Base-by-base conservation (phyloP, 2,329 filamentous ascomycete species). In the Scytalidium lignicola region DNA sequence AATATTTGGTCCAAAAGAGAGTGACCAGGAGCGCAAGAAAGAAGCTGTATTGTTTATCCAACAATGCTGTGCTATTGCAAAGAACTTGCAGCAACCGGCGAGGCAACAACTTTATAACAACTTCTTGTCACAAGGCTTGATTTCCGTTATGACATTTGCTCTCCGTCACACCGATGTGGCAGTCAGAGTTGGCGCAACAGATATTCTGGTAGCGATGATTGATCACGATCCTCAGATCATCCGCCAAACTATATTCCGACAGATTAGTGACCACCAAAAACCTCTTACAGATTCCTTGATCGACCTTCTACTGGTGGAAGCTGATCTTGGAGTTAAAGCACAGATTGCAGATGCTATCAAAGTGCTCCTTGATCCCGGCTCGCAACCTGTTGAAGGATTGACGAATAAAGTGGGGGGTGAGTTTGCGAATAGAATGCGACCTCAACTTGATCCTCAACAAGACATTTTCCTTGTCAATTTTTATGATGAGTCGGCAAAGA, bases 191-290 rank as follows among this genome's bases (percentile, higher is more conserved):
- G 95, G 91, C 4, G 93, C 91, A 10, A 96, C 91, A 2, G 93
- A 99, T 58, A 90, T 97, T 28, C 71, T 99, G 44, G 88, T 96
- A 7, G 89, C 90, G 4, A 84, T 97, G 69, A 93, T 99, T 59
- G 93, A 99, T 61, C 91, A 97, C 63, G 93, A 99, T 61, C 87
- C 92, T 2, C 82, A 90, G 59, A 90, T 96, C 86, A 92, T 99
- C 64, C 86, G 93, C 44, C 84, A 86, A 57, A 95, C 92, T 48
- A 91, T 97, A 59, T 92, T 96, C 67, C 89, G 90, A 54, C 90
- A 95, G 57, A 86, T 96, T 54, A 85, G 86, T 56, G 90, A 96
- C 56, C 91, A 91, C 64, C 83, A 88, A 58, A 82, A 85, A 2
- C 89, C 90, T 3, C 70, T 99, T 47, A 96, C 90, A 1, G 93